Conservation (phyloP, 495 filamentous ascomycete species). For the Lasiosphaeriaceae sp. region DNA sequence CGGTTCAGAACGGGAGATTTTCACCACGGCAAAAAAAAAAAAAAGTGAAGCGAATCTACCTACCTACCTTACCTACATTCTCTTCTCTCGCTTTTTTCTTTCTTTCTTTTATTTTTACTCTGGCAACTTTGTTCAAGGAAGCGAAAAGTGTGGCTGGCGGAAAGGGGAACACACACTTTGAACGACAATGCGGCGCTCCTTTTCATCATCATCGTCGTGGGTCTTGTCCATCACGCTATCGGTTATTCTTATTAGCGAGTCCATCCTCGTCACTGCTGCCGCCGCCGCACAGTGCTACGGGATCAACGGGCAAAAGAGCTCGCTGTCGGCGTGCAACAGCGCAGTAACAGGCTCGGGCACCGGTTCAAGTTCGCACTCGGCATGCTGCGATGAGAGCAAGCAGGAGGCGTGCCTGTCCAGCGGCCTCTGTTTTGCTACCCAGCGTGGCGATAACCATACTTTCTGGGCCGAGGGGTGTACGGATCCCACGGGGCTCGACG, state of each 20-base stretch:
- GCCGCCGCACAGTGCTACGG: constrained; percentile 16
- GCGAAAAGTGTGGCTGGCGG: not conserved
- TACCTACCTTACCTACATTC: not conserved
- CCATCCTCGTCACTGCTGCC: not conserved
- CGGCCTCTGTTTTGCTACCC: constrained; percentile 27
- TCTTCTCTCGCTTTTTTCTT: not conserved
- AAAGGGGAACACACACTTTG: not conserved
- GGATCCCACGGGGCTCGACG: constrained; percentile 26
- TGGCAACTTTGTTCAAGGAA: not conserved
- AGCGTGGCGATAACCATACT: constrained; percentile 22
- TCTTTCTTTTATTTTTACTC: not conserved
- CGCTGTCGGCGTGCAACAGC: constrained; percentile 10
- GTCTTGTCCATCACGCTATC: not conserved
- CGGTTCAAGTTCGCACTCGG: constrained; percentile 27
- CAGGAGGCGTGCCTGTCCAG: constrained; percentile 31
- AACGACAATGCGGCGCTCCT: not conserved
- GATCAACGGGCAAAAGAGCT: constrained; percentile 20
- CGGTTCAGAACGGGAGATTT: not conserved
- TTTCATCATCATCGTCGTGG: not conserved
- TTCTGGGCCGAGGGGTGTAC: constrained; percentile 30
- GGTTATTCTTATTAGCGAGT: not conserved
- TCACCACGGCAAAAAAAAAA: too few relatives aligned
- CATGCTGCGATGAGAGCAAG: constrained; percentile 27
- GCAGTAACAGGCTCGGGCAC: constrained; percentile 16
- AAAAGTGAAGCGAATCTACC: not conserved